phyloP scores from a whole-genome alignment of 768 basidiomycete genomes.

The Lactarius pseudohatsudake region DNA sequence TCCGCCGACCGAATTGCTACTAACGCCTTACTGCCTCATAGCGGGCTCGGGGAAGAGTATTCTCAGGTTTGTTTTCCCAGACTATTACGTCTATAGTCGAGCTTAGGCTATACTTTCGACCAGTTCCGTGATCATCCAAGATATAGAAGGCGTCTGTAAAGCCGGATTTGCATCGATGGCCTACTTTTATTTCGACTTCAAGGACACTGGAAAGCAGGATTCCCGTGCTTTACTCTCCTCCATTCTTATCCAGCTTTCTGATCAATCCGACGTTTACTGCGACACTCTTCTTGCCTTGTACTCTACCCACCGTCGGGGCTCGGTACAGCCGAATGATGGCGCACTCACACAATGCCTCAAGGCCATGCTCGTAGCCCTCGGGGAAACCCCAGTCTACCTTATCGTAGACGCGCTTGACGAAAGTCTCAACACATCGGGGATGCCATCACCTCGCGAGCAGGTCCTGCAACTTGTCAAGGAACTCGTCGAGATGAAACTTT shows the following conservation, averaged over 20 bases:
- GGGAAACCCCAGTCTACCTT: background rate
- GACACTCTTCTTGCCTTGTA: background rate
- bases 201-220: background rate
- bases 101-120: background rate
- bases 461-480: background rate
- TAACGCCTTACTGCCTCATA: background rate
- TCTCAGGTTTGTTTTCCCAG: background rate
- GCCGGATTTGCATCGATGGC: background rate
- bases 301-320: background rate
- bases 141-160: background rate
- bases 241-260: constrained; percentile 3
- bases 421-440: constrained; percentile 3
- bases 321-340: background rate
- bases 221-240: background rate
- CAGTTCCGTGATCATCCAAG: constrained; percentile 8
- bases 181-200: background rate
- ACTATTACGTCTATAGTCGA: background rate
- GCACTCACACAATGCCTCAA: constrained; percentile 9
- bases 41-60: constrained; percentile 20
- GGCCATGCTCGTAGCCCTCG: background rate
- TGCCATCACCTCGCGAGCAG: background rate
- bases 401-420: constrained; percentile 1
- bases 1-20: background rate
- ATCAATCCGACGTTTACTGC: constrained; percentile 5
- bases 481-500: background rate